Evolutionary conservation across 1,139 yeast genomes (phyloP).

Genomic region (Scheffersomyces illinoinensis): DNA sequence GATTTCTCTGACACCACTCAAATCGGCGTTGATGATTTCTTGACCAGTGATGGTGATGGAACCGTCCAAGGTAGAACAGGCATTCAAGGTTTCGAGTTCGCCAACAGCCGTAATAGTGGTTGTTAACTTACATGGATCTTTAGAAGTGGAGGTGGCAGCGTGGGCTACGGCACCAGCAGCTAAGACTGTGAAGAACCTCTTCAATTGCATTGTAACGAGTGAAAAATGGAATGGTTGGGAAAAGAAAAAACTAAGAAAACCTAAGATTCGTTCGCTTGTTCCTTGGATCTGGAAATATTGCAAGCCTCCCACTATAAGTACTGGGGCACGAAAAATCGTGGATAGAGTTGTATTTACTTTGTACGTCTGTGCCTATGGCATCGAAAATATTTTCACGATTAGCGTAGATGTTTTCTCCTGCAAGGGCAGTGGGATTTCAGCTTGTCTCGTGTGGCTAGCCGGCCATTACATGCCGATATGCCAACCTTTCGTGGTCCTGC

Average conservation of each 20-base stretch:
- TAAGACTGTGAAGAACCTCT: conserved; percentile 13
- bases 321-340: background rate
- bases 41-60: conserved; percentile 42
- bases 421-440: background rate
- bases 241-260: conserved; percentile 1
- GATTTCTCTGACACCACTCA: conserved; percentile 34
- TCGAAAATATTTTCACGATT: background rate
- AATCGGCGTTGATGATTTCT: conserved; percentile 33
- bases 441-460: background rate
- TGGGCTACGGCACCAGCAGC: conserved; percentile 16
- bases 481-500: background rate
- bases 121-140: conserved; percentile 37
- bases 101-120: conserved; percentile 43
- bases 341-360: background rate
- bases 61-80: conserved; percentile 47
- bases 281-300: background rate
- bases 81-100: conserved; percentile 32
- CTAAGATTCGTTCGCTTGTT: background rate
- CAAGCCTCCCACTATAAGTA: background rate
- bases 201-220: conserved; percentile 10
- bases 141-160: conserved; percentile 12
- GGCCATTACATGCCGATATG: background rate
- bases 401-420: background rate
- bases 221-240: background rate
- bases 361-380: background rate